Evolutionary conservation across 306 rosid genomes (phyloP).

Genomic region (Rosa multiflora): DNA sequence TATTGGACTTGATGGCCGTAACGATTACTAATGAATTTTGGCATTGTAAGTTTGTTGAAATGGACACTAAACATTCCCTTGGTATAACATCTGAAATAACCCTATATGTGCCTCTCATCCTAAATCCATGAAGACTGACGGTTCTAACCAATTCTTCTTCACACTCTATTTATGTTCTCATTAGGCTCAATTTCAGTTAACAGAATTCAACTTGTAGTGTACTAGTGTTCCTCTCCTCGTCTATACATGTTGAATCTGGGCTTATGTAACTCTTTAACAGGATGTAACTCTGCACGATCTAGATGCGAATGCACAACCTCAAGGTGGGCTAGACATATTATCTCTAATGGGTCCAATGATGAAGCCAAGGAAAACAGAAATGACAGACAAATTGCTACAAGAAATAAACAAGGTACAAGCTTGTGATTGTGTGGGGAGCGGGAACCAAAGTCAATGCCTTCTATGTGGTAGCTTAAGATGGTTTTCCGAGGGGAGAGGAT

Average conservation of each 20-base stretch:
- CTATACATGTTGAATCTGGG: slow-evolving; percentile 14
- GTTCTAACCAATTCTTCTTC: slow-evolving; percentile 4
- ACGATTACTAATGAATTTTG: neutral
- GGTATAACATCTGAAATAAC: slow-evolving; percentile 4
- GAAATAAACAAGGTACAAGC: slow-evolving; percentile 75
- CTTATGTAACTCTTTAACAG: slow-evolving; percentile 30
- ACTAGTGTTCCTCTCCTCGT: slow-evolving; percentile 2
- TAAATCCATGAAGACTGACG: neutral
- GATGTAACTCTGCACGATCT: slow-evolving; percentile 92
- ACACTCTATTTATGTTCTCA: neutral
- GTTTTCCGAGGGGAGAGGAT: neutral
- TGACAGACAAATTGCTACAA: slow-evolving; percentile 88
- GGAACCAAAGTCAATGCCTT: slow-evolving; percentile 7
- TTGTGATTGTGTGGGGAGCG: slow-evolving; percentile 8
- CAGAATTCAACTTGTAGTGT: neutral
- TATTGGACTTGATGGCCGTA: neutral
- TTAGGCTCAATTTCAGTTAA: neutral
- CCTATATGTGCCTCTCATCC: neutral
- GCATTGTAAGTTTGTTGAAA: neutral
- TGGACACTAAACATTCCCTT: neutral
- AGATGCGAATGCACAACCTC: slow-evolving; percentile 90
- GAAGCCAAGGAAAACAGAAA: slow-evolving; percentile 96
- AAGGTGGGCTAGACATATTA: slow-evolving; percentile 95
- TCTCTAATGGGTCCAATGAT: slow-evolving; percentile 99
- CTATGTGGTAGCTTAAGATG: slow-evolving; percentile 3